These are phyloP conservation scores for Mrakia hoshinonis DNA, from an alignment of 768 basidiomycete species.

Conservation along the genomic window DNA sequence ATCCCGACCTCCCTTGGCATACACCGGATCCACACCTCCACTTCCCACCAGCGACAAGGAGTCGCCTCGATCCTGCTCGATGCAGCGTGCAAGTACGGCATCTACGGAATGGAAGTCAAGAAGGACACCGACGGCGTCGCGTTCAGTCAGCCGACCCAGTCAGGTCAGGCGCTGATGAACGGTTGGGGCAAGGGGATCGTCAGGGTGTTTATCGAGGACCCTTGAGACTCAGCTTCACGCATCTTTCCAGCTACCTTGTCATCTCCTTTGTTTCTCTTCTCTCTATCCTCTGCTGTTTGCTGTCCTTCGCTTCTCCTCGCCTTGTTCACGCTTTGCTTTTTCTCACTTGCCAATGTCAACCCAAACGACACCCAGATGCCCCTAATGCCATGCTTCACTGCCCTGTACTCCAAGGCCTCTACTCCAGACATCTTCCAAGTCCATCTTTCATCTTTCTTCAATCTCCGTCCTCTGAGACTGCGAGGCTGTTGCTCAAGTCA, in stretches of 20 bases:
- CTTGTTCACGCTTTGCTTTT: no score
- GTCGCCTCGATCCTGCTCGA: slow-evolving; percentile 21
- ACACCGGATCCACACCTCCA: slow-evolving; percentile 26
- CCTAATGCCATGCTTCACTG: no score
- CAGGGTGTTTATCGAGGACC: slow-evolving; percentile 29
- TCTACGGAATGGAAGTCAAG: slow-evolving; percentile 17
- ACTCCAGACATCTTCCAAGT: no score
- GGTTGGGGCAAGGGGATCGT: slow-evolving; percentile 16
- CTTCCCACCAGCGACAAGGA: not conserved
- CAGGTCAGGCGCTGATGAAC: slow-evolving; percentile 18
- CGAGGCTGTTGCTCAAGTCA: no score
- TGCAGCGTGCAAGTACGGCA: not conserved
- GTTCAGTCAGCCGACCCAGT: slow-evolving; percentile 30
- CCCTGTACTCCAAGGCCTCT: no score
- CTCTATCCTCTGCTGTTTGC: not conserved
- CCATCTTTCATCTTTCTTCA: no score
- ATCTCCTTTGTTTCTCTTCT: not conserved
- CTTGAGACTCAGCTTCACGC: slow-evolving; percentile 36
- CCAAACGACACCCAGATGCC: no score
- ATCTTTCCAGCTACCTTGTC: not conserved
- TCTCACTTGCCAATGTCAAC: no score
- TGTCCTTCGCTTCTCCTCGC: not conserved
- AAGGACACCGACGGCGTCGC: slow-evolving; percentile 30
- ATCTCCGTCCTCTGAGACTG: no score
- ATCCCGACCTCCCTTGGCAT: slow-evolving; percentile 19